Conservation (phyloP, 106 monocot genomes). For the Dendrobium catenatum region DNA sequence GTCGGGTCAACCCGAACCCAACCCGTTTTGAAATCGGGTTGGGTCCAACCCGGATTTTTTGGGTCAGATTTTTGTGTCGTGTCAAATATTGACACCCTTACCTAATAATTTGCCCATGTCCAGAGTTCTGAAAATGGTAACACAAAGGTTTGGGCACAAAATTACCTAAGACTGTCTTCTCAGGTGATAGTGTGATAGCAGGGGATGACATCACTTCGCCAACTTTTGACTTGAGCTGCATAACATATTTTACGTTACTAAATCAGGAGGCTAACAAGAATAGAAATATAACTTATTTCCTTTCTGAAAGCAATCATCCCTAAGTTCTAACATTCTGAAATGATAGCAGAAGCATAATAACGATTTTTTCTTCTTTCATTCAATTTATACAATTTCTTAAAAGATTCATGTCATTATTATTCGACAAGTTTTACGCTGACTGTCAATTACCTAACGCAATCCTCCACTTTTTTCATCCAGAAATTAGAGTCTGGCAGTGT, state of each 20-base stretch:
- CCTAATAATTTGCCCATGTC: background rate
- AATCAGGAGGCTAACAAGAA: background rate
- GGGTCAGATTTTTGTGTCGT: no score
- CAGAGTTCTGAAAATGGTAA: background rate
- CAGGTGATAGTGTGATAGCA: slow-evolving; percentile 54
- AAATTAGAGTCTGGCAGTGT: no score
- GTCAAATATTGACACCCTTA: no score
- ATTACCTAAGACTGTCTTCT: slow-evolving; percentile 83
- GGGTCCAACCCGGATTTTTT: no score
- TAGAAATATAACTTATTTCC: background rate
- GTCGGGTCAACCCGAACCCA: no score
- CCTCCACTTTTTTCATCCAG: no score
- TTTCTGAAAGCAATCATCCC: background rate
- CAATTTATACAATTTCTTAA: background rate
- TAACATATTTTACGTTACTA: background rate
- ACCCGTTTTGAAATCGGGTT: no score
- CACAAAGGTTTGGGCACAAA: background rate
- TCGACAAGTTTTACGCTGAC: no score
- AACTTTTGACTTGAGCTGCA: slow-evolving; percentile 70
- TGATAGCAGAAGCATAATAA: background rate
- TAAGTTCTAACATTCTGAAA: background rate
- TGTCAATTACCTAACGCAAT: no score
- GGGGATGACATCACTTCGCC: slow-evolving; percentile 86
- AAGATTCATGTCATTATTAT: no score
- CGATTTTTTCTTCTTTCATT: background rate